Conservation (phyloP, 768 basidiomycete genomes). For the Trametes meyenii region DNA sequence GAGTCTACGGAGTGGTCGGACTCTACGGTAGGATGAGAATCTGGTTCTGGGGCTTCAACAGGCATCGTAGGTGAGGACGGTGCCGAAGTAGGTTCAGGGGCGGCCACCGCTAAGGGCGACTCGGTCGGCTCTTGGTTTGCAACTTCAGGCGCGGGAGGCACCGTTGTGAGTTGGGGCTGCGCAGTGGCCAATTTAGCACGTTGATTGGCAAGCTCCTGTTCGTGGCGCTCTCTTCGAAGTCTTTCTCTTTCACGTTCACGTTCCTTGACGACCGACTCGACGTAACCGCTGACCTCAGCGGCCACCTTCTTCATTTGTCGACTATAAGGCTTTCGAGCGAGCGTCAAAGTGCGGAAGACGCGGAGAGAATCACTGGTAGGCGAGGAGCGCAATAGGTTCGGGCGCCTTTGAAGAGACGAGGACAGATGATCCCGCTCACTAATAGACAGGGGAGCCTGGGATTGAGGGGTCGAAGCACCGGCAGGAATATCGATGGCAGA, state of each 20-base stretch:
- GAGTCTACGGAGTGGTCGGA: constrained; percentile 24
- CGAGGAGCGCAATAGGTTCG: constrained; percentile 34
- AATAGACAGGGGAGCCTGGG: background rate
- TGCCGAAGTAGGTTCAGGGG: background rate
- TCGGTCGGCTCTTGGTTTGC: background rate
- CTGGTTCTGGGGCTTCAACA: constrained; percentile 7
- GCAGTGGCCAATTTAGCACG: constrained; percentile 10
- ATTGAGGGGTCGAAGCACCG: constrained; percentile 4
- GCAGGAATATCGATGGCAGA: constrained; percentile 14
- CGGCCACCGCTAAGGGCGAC: background rate
- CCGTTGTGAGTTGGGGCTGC: background rate
- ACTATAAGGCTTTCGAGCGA: constrained; percentile 39
- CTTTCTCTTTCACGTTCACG: constrained; percentile 78
- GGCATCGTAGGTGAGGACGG: background rate
- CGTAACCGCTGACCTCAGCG: constrained; percentile 65
- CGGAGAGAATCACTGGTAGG: constrained; percentile 42
- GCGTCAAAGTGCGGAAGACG: constrained; percentile 54
- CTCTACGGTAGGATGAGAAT: constrained; percentile 1
- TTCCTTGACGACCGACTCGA: constrained; percentile 76
- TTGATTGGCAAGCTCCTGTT: constrained; percentile 27
- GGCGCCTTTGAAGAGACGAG: constrained; percentile 36
- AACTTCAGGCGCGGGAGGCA: background rate
- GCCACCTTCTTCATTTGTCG: constrained; percentile 58
- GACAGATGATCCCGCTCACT: constrained; percentile 8
- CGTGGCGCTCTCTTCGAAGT: constrained; percentile 66